phyloP scores from a whole-genome alignment of 768 basidiomycete species.

The Candolleomyces aberdarensis region DNA sequence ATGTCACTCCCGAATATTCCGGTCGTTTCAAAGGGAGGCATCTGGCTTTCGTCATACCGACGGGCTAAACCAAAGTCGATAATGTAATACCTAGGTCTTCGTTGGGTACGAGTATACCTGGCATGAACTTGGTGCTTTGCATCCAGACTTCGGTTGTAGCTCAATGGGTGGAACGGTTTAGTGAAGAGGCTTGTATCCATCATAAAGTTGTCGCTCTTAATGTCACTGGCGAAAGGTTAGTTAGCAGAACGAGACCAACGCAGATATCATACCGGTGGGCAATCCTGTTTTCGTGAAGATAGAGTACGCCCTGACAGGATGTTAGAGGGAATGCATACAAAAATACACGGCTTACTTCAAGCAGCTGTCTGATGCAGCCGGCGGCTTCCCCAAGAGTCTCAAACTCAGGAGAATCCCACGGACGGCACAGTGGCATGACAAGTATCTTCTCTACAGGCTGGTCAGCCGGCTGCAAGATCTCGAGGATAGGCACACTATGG shows the following conservation, averaged over 20 bases:
- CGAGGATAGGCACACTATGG: not conserved
- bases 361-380: not conserved
- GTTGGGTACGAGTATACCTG: conserved; percentile 10
- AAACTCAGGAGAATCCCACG: not conserved
- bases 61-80: conserved; percentile 13
- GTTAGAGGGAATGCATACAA: not conserved
- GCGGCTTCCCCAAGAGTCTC: conserved; percentile 4
- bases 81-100: conserved; percentile 12
- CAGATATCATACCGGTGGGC: conserved; percentile 1
- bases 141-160: not conserved
- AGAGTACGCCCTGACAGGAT: not conserved
- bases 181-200: conserved; percentile 4
- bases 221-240: not conserved
- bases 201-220: conserved; percentile 10
- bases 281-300: conserved; percentile 1
- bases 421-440: not conserved
- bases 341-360: not conserved
- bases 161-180: conserved; percentile 3
- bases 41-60: conserved; percentile 4
- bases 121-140: not conserved
- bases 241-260: not conserved
- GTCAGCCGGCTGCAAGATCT: not conserved
- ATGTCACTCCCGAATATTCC: not conserved
- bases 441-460: not conserved
- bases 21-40: not conserved